phyloP scores from a whole-genome alignment of 2,329 filamentous ascomycete species.

The Magnaporthiopsis poae region DNA sequence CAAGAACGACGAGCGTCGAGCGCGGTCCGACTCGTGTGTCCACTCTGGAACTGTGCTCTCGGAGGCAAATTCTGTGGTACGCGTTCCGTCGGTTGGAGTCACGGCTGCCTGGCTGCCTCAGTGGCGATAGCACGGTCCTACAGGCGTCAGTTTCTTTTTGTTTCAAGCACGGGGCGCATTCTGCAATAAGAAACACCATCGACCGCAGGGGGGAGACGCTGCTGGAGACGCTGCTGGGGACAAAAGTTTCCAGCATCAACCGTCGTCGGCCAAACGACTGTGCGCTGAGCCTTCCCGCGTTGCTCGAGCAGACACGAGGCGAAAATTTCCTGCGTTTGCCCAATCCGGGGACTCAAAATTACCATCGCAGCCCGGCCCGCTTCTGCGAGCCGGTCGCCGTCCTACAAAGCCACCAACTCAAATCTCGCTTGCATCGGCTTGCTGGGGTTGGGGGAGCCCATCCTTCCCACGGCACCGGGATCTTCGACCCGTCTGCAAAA shows the following conservation, averaged over 20 bases:
- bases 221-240: background rate
- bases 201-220: background rate
- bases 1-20: background rate
- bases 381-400: background rate
- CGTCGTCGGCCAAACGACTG: background rate
- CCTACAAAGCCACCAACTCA: background rate
- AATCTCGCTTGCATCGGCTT: background rate
- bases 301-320: background rate
- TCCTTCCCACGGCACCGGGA: background rate
- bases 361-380: background rate
- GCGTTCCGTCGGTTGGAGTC: background rate
- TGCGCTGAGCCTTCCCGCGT: background rate
- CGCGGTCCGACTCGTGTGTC: background rate
- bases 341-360: background rate
- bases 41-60: background rate
- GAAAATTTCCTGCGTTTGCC: background rate
- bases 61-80: background rate
- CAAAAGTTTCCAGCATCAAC: background rate
- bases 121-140: background rate
- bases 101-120: background rate
- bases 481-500: background rate
- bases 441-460: background rate
- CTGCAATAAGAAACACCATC: background rate
- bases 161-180: background rate
- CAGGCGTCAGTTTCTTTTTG: background rate